Conservation (phyloP, 805 yeast genomes). For the Candida koratica region DNA sequence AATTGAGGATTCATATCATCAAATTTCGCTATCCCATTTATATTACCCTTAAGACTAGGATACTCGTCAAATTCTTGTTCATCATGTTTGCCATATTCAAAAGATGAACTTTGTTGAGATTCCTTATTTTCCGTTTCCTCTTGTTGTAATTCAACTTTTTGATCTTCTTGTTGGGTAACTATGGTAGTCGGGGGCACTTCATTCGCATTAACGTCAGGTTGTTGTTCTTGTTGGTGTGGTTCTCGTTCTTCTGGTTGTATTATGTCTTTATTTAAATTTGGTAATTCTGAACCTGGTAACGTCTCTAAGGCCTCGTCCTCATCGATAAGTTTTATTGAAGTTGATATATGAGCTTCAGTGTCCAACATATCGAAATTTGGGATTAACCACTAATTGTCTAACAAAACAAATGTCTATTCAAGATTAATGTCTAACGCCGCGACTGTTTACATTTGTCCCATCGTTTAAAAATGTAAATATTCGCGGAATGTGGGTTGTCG, state of each 20-base stretch:
- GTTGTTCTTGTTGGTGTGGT: too few relatives aligned
- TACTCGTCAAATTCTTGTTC: conserved; percentile 40
- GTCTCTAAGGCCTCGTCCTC: too few relatives aligned
- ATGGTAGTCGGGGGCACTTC: too few relatives aligned
- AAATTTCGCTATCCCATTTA: conserved; percentile 27
- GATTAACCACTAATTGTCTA: too few relatives aligned
- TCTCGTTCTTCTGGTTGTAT: not conserved
- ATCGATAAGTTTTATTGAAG: too few relatives aligned
- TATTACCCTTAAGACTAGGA: conserved; percentile 27
- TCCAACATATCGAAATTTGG: too few relatives aligned
- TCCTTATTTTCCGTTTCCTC: not conserved
- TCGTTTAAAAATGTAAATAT: conserved; percentile 3
- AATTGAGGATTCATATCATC: conserved; percentile 31
- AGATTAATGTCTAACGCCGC: not conserved
- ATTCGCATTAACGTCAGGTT: too few relatives aligned
- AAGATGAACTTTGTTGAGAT: too few relatives aligned
- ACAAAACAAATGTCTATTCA: not conserved
- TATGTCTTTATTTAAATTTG: not conserved
- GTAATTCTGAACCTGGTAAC: too few relatives aligned
- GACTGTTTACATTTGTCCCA: conserved; percentile 5
- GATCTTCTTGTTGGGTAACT: too few relatives aligned
- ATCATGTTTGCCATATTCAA: conserved; percentile 21
- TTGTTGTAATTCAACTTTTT: too few relatives aligned
- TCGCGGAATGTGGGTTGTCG: conserved; percentile 3
- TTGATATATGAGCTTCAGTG: too few relatives aligned